phyloP scores from a whole-genome alignment of 305 asterid species.

The Fraxinus sp. region DNA sequence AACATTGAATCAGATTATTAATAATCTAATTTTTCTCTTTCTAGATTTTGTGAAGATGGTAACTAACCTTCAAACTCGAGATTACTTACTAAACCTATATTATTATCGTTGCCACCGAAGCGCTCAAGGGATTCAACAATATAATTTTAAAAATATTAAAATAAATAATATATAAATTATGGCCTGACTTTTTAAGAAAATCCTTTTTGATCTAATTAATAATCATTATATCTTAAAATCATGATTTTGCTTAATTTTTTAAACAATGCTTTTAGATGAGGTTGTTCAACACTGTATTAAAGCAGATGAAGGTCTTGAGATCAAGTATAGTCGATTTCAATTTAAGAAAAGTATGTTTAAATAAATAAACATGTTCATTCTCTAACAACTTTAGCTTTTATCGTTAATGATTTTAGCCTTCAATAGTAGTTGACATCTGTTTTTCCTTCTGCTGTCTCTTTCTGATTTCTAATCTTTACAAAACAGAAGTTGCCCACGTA shows the following conservation, averaged over 20 bases:
- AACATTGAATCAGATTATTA: too few species aligned
- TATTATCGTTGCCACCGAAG: neutral
- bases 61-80: neutral
- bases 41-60: neutral
- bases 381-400: too few species aligned
- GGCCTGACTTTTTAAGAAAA: neutral
- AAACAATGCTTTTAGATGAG: neutral
- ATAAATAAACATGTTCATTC: neutral
- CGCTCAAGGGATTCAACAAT: neutral
- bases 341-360: neutral
- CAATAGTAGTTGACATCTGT: neutral
- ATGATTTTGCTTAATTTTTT: neutral
- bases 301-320: neutral
- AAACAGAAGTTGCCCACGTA: slow-evolving; percentile 65
- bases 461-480: neutral
- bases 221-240: too few species aligned
- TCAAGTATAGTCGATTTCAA: neutral
- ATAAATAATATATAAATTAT: too few species aligned
- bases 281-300: neutral
- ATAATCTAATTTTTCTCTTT: neutral
- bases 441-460: neutral
- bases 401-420: neutral
- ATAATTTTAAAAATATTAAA: too few species aligned
- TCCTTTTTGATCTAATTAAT: neutral
- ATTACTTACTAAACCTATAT: neutral